Base-by-base conservation (phyloP, 148 eudicot genomes). In the Arctostaphylos glauca region DNA sequence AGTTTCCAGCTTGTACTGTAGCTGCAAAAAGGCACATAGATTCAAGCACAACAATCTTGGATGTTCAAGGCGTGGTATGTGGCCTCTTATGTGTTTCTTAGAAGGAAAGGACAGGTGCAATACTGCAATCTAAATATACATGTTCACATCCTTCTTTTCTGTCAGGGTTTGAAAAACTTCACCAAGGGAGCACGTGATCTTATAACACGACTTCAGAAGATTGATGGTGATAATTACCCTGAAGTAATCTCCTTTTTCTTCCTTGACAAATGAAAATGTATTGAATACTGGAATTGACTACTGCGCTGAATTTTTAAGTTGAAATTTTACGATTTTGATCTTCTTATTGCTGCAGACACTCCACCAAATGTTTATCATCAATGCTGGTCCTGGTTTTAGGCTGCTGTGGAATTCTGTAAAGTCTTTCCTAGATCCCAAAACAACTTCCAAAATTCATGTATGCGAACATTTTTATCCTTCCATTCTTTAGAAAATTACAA, bases 341-440 rank as follows among this genome's bases (percentile, higher is more conserved):
- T 49, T 73, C 48, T 74, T 49, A 79, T 84, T 68, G 9, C 73
- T 85, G 88, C 91, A 96, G 99, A 93, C 97, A 25, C 89, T 96
- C 66, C 87, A 90, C 86, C 98, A 93, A 85, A 96, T 96, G 99
- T 96, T 89, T 86, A 96, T 96, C 86, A 96, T 96, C 87, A 96
- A 96, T 92, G 99, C 98, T 86, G 98, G 99, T 85, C 90, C 94
- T 84, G 98, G 99, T 79, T 96, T 96, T 88, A 91, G 95, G 86
- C 91, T 93, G 73, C 80, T 96, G 81, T 94, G 99, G 99, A 90
- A 90, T 85, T 93, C 95, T 82, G 91, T 96, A 31, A 96, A 94
- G 88, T 84, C 91, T 74, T 96, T 96, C 81, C 92, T 96, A 74
- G 98, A 96, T 85, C 98, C 99, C 82, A 93, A 89, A 88, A 96